Conservation (phyloP, 2,329 filamentous ascomycete species). For the Phaeoacremonium minimum region DNA sequence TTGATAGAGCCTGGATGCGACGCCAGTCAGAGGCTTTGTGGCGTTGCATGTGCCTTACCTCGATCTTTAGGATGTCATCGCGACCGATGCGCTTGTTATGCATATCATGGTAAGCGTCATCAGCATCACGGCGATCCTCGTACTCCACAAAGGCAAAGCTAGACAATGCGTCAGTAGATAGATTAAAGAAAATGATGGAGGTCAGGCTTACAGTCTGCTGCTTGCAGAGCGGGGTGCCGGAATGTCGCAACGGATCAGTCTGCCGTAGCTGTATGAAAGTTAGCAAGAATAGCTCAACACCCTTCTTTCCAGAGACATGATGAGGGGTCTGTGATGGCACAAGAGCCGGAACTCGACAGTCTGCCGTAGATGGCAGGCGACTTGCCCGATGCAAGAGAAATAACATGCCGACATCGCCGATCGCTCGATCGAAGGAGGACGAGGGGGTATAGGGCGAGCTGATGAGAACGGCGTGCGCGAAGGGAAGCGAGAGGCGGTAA, state of each 20-base stretch:
- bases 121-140: constrained; percentile 94
- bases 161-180: constrained; percentile 4
- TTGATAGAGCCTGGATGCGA: constrained; percentile 7
- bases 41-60: constrained; percentile 67
- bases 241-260: constrained; percentile 97
- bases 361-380: constrained; percentile 26
- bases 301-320: constrained; percentile 4
- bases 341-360: not conserved
- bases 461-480: constrained; percentile 18
- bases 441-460: constrained; percentile 24
- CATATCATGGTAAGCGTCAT: constrained; percentile 99
- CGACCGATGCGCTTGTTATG: constrained; percentile 98
- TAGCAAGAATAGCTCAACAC: constrained; percentile 44
- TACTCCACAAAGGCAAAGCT: constrained; percentile 99
- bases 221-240: constrained; percentile 90
- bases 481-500: constrained; percentile 13
- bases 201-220: constrained; percentile 94
- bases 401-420: constrained; percentile 24
- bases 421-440: constrained; percentile 41
- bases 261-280: constrained; percentile 70
- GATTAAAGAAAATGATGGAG: constrained; percentile 1
- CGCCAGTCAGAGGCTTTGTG: no score
- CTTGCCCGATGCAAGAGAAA: constrained; percentile 27
- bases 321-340: no score
- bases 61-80: constrained; percentile 95